Evolutionary conservation across 2,329 filamentous ascomycete genomes (phyloP).

Genomic region (Talaromyces sp.): DNA sequence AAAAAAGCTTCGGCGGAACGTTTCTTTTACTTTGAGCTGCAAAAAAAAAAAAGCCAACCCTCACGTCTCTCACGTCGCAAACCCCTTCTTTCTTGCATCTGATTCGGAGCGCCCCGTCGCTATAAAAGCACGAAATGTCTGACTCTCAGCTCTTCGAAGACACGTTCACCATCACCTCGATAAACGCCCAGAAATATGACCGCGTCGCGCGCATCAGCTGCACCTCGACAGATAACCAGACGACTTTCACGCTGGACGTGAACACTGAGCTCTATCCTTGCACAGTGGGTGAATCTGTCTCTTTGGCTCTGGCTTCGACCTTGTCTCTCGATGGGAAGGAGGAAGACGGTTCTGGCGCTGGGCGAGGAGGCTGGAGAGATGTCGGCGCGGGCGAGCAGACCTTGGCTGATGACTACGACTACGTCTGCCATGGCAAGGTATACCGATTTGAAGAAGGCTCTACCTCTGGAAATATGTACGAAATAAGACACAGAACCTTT

Average conservation of each 20-base stretch:
- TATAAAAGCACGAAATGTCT: slow-evolving; percentile 59
- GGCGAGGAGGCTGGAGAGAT: slow-evolving; percentile 68
- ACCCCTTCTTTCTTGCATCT: background rate
- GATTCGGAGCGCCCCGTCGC: slow-evolving; percentile 19
- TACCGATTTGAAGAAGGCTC: slow-evolving; percentile 50
- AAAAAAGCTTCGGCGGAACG: slow-evolving; percentile 22
- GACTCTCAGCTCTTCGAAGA: slow-evolving; percentile 94
- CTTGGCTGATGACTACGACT: slow-evolving; percentile 49
- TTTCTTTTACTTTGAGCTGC: background rate
- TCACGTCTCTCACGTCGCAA: background rate
- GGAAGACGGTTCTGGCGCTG: slow-evolving; percentile 61
- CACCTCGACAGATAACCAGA: slow-evolving; percentile 67
- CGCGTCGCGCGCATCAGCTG: slow-evolving; percentile 81
- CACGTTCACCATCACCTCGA: slow-evolving; percentile 72
- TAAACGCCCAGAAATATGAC: slow-evolving; percentile 89
- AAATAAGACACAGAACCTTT: slow-evolving; percentile 14
- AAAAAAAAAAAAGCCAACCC: background rate
- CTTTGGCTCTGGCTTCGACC: slow-evolving; percentile 77
- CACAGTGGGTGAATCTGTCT: slow-evolving; percentile 66
- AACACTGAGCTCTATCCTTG: slow-evolving; percentile 89
- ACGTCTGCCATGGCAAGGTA: slow-evolving; percentile 49
- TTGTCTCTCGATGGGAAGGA: slow-evolving; percentile 84
- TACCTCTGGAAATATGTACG: slow-evolving; percentile 78
- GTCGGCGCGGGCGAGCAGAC: slow-evolving; percentile 52
- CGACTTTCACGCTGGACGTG: slow-evolving; percentile 80